Evolutionary conservation across 2,329 filamentous ascomycete species (phyloP), one percentile per base, ranked within the genome.

Genomic region (Paraconiothyrium brasiliense): DNA sequence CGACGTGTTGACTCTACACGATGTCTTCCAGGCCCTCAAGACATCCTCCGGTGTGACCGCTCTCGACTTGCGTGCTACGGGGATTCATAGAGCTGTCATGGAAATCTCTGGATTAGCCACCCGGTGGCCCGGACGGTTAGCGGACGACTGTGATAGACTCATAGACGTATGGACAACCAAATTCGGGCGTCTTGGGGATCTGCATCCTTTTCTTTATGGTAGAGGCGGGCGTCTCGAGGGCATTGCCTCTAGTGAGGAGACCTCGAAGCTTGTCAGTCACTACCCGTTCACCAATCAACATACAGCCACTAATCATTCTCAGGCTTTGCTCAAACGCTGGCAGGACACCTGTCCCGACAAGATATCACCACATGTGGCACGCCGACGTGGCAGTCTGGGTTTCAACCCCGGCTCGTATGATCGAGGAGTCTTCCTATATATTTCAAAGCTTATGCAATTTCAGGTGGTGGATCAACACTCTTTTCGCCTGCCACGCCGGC

Each of bases 401-500:
- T 84, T 84, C 60, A 72, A 62, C n/a, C 73, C 82, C 58, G 83
- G 83, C 71, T 73, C 79, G 82, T 84, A 62, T 70, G 80, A 77
- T 1, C 41, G 22, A 1, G 4, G 2, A 37, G 6, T 9, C 43
- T 4, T 8, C 1, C 22, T 41, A 20, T 13, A 14, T 13, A 16
- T 2, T 16, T 34, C 8, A n/a, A 39, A 41, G 27, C 61, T 70
- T n/a, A 69, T 52, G 1, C 20, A n/a, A n/a, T 9, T 39, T 24
- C 22, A 84, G 82, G 32, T 84, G 83, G 83, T 84, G 83, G 83
- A 81, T 84, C 64, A 82, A 79, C 54, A 65, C 79, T 27, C 69
- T 83, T 14, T 84, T 84, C 61, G 83, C 83, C 7, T 79, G 80
- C 47, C 77, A 79, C 35, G 82, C 78, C 50, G 82, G 83, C 46